Base-by-base conservation (phyloP, 176 grass and related monocot species). In the Saccharum spontaneum region DNA sequence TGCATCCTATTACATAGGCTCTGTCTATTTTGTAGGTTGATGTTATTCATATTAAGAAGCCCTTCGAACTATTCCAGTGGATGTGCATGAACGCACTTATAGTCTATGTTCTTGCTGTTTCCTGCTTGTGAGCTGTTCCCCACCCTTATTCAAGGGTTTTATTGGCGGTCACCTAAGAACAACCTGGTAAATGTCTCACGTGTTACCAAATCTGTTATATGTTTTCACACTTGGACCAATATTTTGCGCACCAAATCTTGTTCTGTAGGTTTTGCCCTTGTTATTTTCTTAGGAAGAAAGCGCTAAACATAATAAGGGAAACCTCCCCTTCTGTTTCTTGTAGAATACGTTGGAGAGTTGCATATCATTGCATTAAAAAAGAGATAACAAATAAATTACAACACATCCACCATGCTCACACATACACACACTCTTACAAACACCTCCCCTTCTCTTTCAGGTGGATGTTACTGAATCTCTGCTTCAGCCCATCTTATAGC, bases 61-160 rank as follows among this genome's bases (percentile, higher is more conserved):
- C 93, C 60, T 92, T 98, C 24, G 73, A 95, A 62, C 75, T 98
- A 68, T 94, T 98, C 85, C 89, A 95, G 72, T 95, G 93, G 93
- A 92, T 94, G 89, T 88, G 91, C 76, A 94, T 98, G 96, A 95
- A 95, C 76, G 96, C 89, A 12, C 93, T 98, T 63, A 81, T 94
- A 83, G 91, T 94, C 70, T 98, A 87, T 64, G 69, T 98, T 86
- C 86, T 98, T 11, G 41, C 33, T 34, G 33, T 2, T 34, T 34
- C 33, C 9, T 44, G 41, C 41, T 44, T 44, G 9, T 69, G 89
- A 95, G 79, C 44, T 98, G 34, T 92, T 95, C 79, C 89, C 93
- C 3, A 36, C 34, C 34, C 34, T 36, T 36, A 36, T 4, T 4
- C 3, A 36, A 36, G 93, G 93, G 17, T 98, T 95, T 78, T 92